phyloP scores from a whole-genome alignment of 2,329 filamentous ascomycete genomes.

The Cordyceps cicadae region DNA sequence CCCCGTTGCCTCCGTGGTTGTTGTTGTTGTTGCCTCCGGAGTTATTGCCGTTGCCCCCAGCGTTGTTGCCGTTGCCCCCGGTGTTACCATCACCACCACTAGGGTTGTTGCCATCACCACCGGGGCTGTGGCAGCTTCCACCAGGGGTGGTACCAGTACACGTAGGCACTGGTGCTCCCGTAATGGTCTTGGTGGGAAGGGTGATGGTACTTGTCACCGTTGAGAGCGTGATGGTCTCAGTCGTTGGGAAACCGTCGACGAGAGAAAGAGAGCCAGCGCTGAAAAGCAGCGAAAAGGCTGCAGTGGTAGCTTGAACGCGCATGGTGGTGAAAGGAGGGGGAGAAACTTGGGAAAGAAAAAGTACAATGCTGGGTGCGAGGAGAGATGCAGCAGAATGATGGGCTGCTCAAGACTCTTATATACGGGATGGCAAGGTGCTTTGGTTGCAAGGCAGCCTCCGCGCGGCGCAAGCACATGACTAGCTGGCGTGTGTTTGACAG shows the following conservation, averaged over 20 bases:
- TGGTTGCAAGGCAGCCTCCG: background rate
- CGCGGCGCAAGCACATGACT: background rate
- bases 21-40: too few species aligned
- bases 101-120: too few species aligned
- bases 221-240: background rate
- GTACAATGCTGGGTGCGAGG: background rate
- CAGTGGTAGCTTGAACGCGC: background rate
- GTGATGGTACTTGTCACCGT: background rate
- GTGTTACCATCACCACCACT: too few species aligned
- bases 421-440: background rate
- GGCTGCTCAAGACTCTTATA: slow-evolving; percentile 7
- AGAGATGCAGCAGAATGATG: background rate
- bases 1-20: too few species aligned
- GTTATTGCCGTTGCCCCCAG: too few species aligned
- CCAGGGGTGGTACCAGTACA: too few species aligned
- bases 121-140: too few species aligned
- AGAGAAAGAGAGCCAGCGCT: slow-evolving; percentile 3
- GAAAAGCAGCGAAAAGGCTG: slow-evolving; percentile 1
- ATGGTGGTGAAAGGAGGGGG: background rate
- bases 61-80: too few species aligned
- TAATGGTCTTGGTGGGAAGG: background rate
- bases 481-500: background rate
- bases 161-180: background rate
- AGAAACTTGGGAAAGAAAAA: background rate
- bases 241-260: background rate